A percentile compares a stretch with the other conserved stretches of the same genome.
Evolutionary conservation across 441 rosid genomes (phyloP).

Genomic region (Cnidoscolus chayamansa): DNA sequence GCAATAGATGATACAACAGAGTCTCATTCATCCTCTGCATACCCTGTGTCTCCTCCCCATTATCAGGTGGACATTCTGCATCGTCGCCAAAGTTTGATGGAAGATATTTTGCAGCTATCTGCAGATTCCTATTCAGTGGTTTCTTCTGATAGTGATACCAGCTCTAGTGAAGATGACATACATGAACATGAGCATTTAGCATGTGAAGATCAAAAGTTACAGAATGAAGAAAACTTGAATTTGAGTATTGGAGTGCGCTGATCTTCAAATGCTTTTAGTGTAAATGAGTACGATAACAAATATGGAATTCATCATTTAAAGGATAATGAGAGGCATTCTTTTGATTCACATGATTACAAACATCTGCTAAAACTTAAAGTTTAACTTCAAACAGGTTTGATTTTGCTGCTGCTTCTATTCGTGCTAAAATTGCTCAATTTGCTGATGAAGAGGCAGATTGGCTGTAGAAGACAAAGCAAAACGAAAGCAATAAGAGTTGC

Average conservation of each 20-base stretch:
- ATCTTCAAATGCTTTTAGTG: slow-evolving; percentile 19
- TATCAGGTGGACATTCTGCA: slow-evolving; percentile 76
- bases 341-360: slow-evolving; percentile 28
- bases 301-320: slow-evolving; percentile 26
- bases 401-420: too few species aligned
- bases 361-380: too few species aligned
- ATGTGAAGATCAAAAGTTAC: slow-evolving; percentile 32
- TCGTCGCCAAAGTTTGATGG: slow-evolving; percentile 76
- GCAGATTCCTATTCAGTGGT: slow-evolving; percentile 75
- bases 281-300: slow-evolving; percentile 28
- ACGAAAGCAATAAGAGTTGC: slow-evolving; percentile 57
- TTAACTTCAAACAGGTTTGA: too few species aligned
- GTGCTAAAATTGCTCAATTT: too few species aligned
- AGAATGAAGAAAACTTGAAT: slow-evolving; percentile 29
- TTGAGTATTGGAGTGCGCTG: slow-evolving; percentile 24
- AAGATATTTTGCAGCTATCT: slow-evolving; percentile 87
- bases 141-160: slow-evolving; percentile 77
- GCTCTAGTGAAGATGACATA: slow-evolving; percentile 67
- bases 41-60: slow-evolving; percentile 82
- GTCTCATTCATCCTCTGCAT: slow-evolving; percentile 41
- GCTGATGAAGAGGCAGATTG: slow-evolving; percentile 3
- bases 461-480: slow-evolving; percentile 1
- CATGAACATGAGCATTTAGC: slow-evolving; percentile 37
- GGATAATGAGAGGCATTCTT: slow-evolving; percentile 34
- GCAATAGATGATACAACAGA: slow-evolving; percentile 40